Evolutionary conservation across 768 basidiomycete genomes (phyloP), one percentile per base, ranked within the genome.

Genomic region (Mycena albidolilacea): DNA sequence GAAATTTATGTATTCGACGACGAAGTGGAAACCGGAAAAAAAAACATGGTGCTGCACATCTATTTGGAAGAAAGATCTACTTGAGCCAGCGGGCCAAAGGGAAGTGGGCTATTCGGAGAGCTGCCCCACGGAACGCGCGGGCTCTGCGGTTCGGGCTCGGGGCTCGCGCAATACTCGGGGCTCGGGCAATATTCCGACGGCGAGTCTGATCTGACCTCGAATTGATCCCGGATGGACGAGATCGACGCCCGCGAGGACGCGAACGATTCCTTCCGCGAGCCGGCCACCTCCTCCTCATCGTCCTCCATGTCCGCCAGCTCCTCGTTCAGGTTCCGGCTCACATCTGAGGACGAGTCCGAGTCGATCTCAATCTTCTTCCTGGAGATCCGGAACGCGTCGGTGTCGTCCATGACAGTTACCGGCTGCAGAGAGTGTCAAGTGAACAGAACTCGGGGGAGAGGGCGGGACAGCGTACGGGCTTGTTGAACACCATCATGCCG

Each of bases 361-460:
- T 69, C 70, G 41, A 71, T 38, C 60, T 70, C 69, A 8, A 74
- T 70, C n/a, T 37, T 52, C 61, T 59, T 74, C 50, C 35, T 21
- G 21, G 70, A 71, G n/a, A 75, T 17, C 35, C 62, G 73, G 62
- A 71, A 75, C 39, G 70, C 66, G 43, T 75, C 66, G 19, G 44
- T n/a, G 50, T 71, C 70, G 7, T 75, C 70, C 66, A 75, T 50
- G 19, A 75, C 55, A 2, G 52, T 17, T 21, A 37, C 54, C 19
- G 52, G 46, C 30, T 23, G 60, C 7, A 19, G 17, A 7, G 48
- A 50, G 15, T 50, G 17, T 50, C 0, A 50, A n/a, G 7, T 50
- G 17, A 17, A 23, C 14, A 23, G 10, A 10, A 5, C n/a, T 14
- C 11, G 39, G 1, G 8, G 2, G 58, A 37, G 4, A 50, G 48